Evolutionary conservation across 129 eudicot genomes (phyloP), one percentile per base, ranked within the genome.

Genomic region (Helichrysum umbraculigerum): DNA sequence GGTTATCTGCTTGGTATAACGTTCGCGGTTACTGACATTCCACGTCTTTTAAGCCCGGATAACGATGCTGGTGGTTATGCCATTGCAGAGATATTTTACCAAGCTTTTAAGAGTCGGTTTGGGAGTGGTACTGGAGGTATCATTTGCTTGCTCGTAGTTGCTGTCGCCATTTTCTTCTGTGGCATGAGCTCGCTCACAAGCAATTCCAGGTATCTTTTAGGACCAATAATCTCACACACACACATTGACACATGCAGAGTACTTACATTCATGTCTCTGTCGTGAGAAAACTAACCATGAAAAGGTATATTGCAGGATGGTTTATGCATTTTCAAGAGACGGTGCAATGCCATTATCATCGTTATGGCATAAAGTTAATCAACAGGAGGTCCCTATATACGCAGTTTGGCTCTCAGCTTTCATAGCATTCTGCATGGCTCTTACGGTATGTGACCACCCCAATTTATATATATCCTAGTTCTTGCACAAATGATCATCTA

Each of bases 111-210:
- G 84, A 83, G 68, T 22, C 82, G 99, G 79, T 95, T 83, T 25
- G 99, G 99, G 35, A 89, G 72, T 54, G 97, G 99, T 30, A 82
- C 80, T 42, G 97, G 99, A 35, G 99, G 99, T 59, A 89, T 95
- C 41, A 42, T 91, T 76, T 89, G 97, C 76, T 85, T 95, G 66
- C 86, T 91, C 8, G 86, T 95, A 39, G 92, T 91, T 63, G 96
- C 94, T 78, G 99, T 95, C 35, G 99, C 97, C 35, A 88, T 95
- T 59, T 95, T 91, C 73, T 95, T 95, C 78, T 91, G 99, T 76
- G 99, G 90, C 77, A 95, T 95, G 99, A 91, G 97, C 81, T 95
- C 97, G 12, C 74, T 95, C 57, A 95, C 99, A 66, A 95, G 99
- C 89, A 95, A 95, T 83, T 95, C 99, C 44, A 91, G 99, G 99